Base-by-base conservation (phyloP, 2,329 filamentous ascomycete species). In the Epichloe elymi region DNA sequence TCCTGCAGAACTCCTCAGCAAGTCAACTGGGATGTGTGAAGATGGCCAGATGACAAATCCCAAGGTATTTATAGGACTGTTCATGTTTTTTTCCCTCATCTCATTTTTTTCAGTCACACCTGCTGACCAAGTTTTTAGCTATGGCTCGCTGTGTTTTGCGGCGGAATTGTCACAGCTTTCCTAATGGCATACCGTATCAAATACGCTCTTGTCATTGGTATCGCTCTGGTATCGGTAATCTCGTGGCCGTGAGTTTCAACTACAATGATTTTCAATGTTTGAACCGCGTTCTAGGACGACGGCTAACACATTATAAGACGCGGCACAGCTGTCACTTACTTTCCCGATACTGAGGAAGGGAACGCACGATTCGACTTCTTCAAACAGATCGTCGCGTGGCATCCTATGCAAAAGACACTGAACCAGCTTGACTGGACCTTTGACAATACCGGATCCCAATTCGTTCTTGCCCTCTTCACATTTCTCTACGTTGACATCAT, bases 81-180 rank as follows among this genome's bases (percentile, higher is more conserved):
- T 4, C 17, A 26, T 20, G 15, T 20, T 11, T 14, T 36, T 15
- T 3, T n/a, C 50, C 50, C 5, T 12, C 38, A 2, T 2, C 3
- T n/a, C 2, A 4, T 37, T 26, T n/a, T n/a, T 6, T 14, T n/a
- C 36, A 23, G 4, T 38, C 14, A 19, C 37, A 10, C 1, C 26
- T 23, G 33, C 55, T 59, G 20, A 60, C 38, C 2, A 14, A 17
- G 15, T 23, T 3, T 39, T 30, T 53, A 82, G 79, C 71, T 94
- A 75, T 95, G 89, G 89, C 79, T 94, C 50, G 89, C 86, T 11
- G 84, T 95, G 56, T 83, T 88, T 62, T 80, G 83, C 50, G 87
- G 89, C 14, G 87, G 88, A 36, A 73, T 95, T 44, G 66, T 94
- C 38, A 91, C 88, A 0, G 81, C 85, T 5, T 78, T 91, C 57